These are phyloP conservation scores for Scleroderma citrinum DNA, from an alignment of 768 basidiomycete genomes.

Conservation along the genomic window DNA sequence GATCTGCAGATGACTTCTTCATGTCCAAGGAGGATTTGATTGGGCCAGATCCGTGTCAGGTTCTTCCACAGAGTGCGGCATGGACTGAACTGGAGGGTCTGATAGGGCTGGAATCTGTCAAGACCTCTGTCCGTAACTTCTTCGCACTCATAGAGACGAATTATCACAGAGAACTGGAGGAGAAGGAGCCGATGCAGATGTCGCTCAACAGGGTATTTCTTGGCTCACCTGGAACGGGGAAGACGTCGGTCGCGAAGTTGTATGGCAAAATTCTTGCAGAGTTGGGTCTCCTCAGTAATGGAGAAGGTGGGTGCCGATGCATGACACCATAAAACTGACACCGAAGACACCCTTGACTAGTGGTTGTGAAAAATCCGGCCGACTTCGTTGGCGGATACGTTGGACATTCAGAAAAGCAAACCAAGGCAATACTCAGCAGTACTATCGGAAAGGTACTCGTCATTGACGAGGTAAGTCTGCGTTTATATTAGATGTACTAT, in stretches of 20 bases:
- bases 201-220: conserved; percentile 62
- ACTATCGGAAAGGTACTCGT: conserved; percentile 62
- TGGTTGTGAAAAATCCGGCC: conserved; percentile 60
- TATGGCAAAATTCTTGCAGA: conserved; percentile 62
- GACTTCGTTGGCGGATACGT: conserved; percentile 59
- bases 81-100: conserved; percentile 49
- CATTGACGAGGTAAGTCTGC: conserved; percentile 53
- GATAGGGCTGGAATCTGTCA: conserved; percentile 53
- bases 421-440: conserved; percentile 54
- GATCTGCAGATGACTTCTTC: conserved; percentile 42
- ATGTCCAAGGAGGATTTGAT: conserved; percentile 53
- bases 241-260: conserved; percentile 62
- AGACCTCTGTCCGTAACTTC: conserved; percentile 44
- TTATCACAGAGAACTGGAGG: conserved; percentile 53
- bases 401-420: conserved; percentile 59
- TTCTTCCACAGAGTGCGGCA: conserved; percentile 37
- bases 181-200: conserved; percentile 45
- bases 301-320: conserved; percentile 47
- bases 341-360: conserved; percentile 25
- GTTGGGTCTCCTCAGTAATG: conserved; percentile 60
- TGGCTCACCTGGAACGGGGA: conserved; percentile 67
- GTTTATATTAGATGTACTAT: conserved; percentile 1
- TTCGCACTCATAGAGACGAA: conserved; percentile 45
- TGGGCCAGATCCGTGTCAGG: conserved; percentile 55
- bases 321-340: neutral